Evolutionary conservation across 352 stramenopile genomes (phyloP), one percentile per base, ranked within the genome.

Genomic region (Phytopythium cucurbitacearum): DNA sequence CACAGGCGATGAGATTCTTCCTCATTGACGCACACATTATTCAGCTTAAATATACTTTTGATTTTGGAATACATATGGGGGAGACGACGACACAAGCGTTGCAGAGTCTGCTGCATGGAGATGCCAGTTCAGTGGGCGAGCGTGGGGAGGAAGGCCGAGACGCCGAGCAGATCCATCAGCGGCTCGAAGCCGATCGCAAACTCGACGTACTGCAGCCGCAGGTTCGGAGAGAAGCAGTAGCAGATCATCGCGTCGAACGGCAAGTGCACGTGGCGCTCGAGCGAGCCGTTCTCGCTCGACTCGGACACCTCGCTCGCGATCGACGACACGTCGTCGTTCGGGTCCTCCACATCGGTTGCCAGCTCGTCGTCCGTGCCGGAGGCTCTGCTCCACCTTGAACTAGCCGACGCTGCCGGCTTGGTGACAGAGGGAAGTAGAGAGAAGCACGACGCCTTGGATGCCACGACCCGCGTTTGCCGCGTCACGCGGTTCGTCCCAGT

Each of bases 161-260:
- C 60, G 21, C 70, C 82, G 15, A 94, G 65, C 7, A 73, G 64
- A 47, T 94, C 76, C 65, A 94, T 77, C n/a, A 94, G 69, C 28
- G 80, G 64, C 49, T 94, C 85, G 56, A 91, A 94, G 13, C 85
- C 82, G 53, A 94, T 91, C 7, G 85, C 85, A 56, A 92, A 93
- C 65, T 94, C 85, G 48, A 94, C 65, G 65, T 94, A 93, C 56
- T 94, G 82, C 6, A 94, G 58, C 34, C 53, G 55, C 33, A 53
- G 69, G 34, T 53, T 75, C 13, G 67, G 56, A 13, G 75, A 65
- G 48, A 94, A 94, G 64, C 69, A 86, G 59, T 91, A 94, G 65
- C 80, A 93, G 53, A 94, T 90, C 70, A 91, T 89, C 28, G 80
- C 81, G 56, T 93, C 82, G 44, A 71, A 79, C 4, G 78, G 68